Percentiles rank a stretch among this genome's conserved stretches.
These are phyloP conservation scores for Dictyostelium purpureum DNA, from an alignment of 78 protist species.

Conservation along the genomic window DNA sequence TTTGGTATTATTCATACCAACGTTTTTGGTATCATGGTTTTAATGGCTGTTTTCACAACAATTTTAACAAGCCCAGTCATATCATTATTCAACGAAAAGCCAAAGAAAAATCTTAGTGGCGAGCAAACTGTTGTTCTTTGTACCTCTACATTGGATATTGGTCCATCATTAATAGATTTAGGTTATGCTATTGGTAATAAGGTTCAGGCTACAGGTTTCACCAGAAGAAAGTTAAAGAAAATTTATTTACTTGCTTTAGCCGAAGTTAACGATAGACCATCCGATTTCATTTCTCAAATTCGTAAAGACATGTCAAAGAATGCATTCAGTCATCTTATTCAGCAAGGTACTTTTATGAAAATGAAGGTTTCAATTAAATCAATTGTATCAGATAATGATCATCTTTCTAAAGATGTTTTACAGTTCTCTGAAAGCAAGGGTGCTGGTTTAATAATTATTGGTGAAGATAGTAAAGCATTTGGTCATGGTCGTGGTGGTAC, in stretches of 20 bases:
- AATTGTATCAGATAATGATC: constrained; percentile 46
- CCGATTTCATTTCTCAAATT: constrained; percentile 65
- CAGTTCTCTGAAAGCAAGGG: constrained; percentile 16
- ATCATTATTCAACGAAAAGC: constrained; percentile 13
- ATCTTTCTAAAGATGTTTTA: constrained; percentile 42
- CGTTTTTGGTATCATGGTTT: constrained; percentile 69
- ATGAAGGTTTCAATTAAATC: constrained; percentile 26
- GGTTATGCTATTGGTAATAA: constrained; percentile 40
- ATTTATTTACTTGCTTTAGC: constrained; percentile 31
- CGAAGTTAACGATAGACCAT: constrained; percentile 65
- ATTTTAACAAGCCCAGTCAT: constrained; percentile 55
- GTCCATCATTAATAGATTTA: constrained; percentile 34
- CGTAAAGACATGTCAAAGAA: constrained; percentile 39
- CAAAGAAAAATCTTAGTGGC: neutral
- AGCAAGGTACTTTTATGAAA: constrained; percentile 21
- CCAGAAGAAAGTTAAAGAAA: constrained; percentile 36
- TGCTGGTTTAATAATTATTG: constrained; percentile 19
- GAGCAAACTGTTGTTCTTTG: constrained; percentile 37
- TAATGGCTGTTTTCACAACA: constrained; percentile 79
- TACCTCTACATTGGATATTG: constrained; percentile 19
- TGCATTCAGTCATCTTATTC: constrained; percentile 3
- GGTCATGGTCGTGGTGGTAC: constrained; percentile 30
- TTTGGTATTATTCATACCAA: constrained; percentile 26
- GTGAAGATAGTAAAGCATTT: neutral
- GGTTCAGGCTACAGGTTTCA: neutral